phyloP scores from a whole-genome alignment of 306 rosid species.

The Calophaca sinica region DNA sequence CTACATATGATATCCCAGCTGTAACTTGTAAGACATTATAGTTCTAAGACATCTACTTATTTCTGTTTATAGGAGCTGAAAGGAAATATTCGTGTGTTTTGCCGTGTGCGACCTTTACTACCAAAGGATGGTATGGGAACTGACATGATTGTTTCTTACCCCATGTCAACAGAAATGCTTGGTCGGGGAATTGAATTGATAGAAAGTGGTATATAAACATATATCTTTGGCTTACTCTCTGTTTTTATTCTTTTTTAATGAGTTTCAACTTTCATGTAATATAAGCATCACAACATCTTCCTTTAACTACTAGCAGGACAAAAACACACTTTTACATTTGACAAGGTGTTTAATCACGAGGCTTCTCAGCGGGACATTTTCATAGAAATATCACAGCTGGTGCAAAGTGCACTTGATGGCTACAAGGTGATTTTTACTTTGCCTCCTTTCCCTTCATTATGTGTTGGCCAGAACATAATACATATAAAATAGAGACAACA shows the following conservation, averaged over 20 bases:
- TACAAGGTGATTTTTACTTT: slow-evolving; percentile 72
- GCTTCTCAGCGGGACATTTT: slow-evolving; percentile 91
- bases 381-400: slow-evolving; percentile 88
- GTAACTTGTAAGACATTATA: background rate
- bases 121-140: slow-evolving; percentile 73
- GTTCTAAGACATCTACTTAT: slow-evolving; percentile 1
- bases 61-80: slow-evolving; percentile 70
- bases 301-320: slow-evolving; percentile 66
- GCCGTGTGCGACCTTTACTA: slow-evolving; percentile 92
- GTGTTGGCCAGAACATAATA: background rate
- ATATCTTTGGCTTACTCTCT: background rate
- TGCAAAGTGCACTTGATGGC: slow-evolving; percentile 98
- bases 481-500: background rate
- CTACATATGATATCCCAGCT: background rate
- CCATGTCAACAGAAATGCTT: slow-evolving; percentile 76
- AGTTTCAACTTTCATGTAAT: background rate
- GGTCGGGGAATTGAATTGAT: slow-evolving; percentile 83
- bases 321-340: slow-evolving; percentile 84
- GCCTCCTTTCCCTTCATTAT: background rate
- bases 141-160: slow-evolving; percentile 79
- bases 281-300: slow-evolving; percentile 16
- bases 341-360: slow-evolving; percentile 83
- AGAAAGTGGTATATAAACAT: slow-evolving; percentile 65
- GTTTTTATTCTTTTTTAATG: background rate
- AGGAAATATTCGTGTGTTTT: slow-evolving; percentile 95